Evolutionary conservation across 352 stramenopile genomes (phyloP).

Genomic region (Globisporangium paddicum): DNA sequence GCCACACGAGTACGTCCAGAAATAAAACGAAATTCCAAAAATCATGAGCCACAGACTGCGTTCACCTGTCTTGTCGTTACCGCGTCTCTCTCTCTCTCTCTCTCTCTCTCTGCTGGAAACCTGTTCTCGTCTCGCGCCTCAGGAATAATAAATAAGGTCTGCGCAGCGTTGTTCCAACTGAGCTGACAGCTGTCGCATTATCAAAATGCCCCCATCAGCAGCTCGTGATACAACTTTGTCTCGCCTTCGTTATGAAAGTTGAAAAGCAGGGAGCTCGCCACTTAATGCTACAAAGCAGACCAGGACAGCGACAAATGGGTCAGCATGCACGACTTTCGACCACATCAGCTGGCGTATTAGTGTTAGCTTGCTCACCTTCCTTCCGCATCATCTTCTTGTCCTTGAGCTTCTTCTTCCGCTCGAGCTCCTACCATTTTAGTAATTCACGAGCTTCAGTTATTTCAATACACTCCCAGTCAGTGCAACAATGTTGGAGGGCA

Average conservation of each 20-base stretch:
- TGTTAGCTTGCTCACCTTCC: constrained; percentile 55
- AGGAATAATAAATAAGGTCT: constrained; percentile 6
- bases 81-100: not conserved
- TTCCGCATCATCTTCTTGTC: constrained; percentile 66
- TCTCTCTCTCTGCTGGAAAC: not conserved
- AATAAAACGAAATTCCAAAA: not conserved
- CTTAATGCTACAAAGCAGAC: not conserved
- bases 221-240: not conserved
- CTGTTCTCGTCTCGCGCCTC: not conserved
- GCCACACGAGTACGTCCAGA: not conserved
- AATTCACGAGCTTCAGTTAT: no score
- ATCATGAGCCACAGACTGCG: not conserved
- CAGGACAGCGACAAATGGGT: no score
- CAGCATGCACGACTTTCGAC: no score
- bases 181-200: no score
- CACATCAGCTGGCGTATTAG: not conserved
- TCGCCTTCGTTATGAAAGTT: constrained; percentile 5
- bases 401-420: constrained; percentile 67
- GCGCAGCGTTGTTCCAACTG: not conserved
- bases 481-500: not conserved
- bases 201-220: not conserved
- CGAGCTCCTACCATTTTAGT: constrained; percentile 42
- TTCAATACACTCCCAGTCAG: no score
- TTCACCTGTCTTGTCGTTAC: not conserved
- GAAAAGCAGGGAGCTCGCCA: constrained; percentile 1